phyloP scores from a whole-genome alignment of 305 asterid genomes.

The Fraxinus platypoda region DNA sequence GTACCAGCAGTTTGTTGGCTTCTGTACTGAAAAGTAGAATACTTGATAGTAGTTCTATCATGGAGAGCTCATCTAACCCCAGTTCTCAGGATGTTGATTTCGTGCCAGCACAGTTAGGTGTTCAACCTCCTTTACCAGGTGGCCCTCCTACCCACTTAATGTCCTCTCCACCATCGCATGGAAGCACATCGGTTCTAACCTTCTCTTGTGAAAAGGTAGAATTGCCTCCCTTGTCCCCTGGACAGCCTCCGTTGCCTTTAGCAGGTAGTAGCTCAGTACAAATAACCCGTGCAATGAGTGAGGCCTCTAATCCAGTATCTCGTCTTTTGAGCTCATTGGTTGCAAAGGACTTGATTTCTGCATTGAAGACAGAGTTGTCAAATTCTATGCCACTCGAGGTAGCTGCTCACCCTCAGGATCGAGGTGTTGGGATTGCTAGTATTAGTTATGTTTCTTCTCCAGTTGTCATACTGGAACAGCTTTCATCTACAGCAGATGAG shows the following conservation, averaged over 20 bases:
- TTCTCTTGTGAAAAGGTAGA: slow-evolving; percentile 27
- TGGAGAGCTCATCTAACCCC: neutral
- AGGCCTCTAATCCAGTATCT: slow-evolving; percentile 58
- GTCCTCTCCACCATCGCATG: slow-evolving; percentile 15
- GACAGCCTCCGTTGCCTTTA: slow-evolving; percentile 14
- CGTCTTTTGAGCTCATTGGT: slow-evolving; percentile 81
- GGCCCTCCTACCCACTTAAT: slow-evolving; percentile 16
- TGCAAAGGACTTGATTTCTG: slow-evolving; percentile 76
- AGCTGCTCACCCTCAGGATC: slow-evolving; percentile 37
- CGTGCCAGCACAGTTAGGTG: neutral
- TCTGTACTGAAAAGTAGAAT: slow-evolving; percentile 58
- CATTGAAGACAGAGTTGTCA: slow-evolving; percentile 49
- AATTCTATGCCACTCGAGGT: slow-evolving; percentile 33
- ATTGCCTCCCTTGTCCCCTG: slow-evolving; percentile 19
- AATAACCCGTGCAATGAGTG: slow-evolving; percentile 9
- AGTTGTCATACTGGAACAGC: slow-evolving; percentile 30
- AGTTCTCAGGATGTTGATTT: neutral
- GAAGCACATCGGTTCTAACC: slow-evolving; percentile 3
- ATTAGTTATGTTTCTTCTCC: slow-evolving; percentile 41
- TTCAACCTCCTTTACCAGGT: slow-evolving; percentile 20
- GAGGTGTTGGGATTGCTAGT: slow-evolving; percentile 35
- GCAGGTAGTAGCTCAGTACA: slow-evolving; percentile 22
- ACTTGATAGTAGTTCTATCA: slow-evolving; percentile 7
- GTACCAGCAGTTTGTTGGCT: slow-evolving; percentile 55
- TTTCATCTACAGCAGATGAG: slow-evolving; percentile 28